Percentiles rank a stretch among this genome's conserved stretches.
Conservation (phyloP, 352 stramenopile genomes). For the Globisporangium solare region DNA sequence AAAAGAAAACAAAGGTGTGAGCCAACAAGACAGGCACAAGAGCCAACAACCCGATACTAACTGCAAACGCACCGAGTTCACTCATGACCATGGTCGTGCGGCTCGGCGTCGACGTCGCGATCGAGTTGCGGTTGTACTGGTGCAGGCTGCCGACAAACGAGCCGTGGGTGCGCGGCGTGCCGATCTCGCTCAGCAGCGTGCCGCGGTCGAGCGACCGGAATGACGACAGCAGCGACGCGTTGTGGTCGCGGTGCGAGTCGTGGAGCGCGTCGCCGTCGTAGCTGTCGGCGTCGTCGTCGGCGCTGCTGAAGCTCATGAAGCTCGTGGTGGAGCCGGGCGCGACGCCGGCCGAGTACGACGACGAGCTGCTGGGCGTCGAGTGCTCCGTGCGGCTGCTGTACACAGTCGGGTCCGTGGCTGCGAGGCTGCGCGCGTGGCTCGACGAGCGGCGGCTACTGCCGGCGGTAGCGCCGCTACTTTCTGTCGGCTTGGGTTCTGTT, state of each 20-base stretch:
- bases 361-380: constrained; percentile 23
- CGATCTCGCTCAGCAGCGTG: constrained; percentile 21
- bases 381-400: constrained; percentile 18
- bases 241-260: constrained; percentile 5
- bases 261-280: constrained; percentile 8
- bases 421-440: too few species aligned
- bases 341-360: constrained; percentile 10
- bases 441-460: too few species aligned
- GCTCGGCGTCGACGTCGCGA: constrained; percentile 14
- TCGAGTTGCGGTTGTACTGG: constrained; percentile 19
- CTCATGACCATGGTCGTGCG: constrained; percentile 16
- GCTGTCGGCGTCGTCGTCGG: constrained; percentile 10
- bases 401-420: too few species aligned
- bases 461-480: too few species aligned
- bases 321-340: constrained; percentile 2
- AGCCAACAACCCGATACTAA: too few species aligned
- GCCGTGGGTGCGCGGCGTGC: constrained; percentile 6
- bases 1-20: background rate
- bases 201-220: constrained; percentile 29
- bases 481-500: constrained; percentile 1
- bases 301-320: background rate
- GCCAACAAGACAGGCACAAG: too few species aligned
- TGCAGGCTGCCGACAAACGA: constrained; percentile 18
- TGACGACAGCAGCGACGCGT: constrained; percentile 6
- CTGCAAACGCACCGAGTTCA: constrained; percentile 1